These are phyloP conservation scores for Penstemon newberryi DNA, from an alignment of 257 asterid genomes.

Conservation along the genomic window DNA sequence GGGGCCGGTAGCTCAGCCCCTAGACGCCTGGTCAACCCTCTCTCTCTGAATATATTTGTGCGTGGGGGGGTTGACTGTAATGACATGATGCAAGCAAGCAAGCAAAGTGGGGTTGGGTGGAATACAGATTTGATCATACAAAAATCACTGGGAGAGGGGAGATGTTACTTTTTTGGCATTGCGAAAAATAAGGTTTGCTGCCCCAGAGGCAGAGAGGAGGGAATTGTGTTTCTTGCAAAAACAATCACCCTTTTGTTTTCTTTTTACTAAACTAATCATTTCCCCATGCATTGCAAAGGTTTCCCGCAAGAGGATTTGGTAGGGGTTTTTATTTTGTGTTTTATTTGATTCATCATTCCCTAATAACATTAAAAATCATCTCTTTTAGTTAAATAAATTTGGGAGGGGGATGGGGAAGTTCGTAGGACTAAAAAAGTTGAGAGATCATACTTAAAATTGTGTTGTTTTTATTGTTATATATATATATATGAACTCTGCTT, in stretches of 20 bases:
- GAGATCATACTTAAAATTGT: too few relatives aligned
- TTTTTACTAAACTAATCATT: slow-evolving; percentile 28
- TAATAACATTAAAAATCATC: too few relatives aligned
- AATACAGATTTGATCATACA: slow-evolving; percentile 35
- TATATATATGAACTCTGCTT: too few relatives aligned
- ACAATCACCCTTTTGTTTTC: slow-evolving; percentile 1
- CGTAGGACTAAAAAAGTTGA: too few relatives aligned
- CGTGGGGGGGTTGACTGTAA: slow-evolving; percentile 21
- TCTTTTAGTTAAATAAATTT: too few relatives aligned
- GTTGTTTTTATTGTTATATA: too few relatives aligned
- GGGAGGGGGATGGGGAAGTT: too few relatives aligned
- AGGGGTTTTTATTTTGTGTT: not conserved
- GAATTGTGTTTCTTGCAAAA: slow-evolving; percentile 30
- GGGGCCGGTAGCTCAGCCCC: slow-evolving; percentile 68
- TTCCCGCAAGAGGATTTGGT: slow-evolving; percentile 32
- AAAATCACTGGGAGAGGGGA: slow-evolving; percentile 16
- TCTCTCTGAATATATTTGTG: slow-evolving; percentile 2
- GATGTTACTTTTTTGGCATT: not conserved
- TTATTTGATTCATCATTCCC: too few relatives aligned
- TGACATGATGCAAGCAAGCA: not conserved
- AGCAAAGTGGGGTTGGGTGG: slow-evolving; percentile 27
- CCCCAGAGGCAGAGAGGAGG: not conserved
- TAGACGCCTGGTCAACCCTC: slow-evolving; percentile 61
- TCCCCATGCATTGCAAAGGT: slow-evolving; percentile 38
- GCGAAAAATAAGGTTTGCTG: slow-evolving; percentile 26